Percentiles rank a stretch among this genome's conserved stretches.
These are phyloP conservation scores for Shiraia sp. DNA, from an alignment of 2,329 filamentous ascomycete species.

Conservation along the genomic window DNA sequence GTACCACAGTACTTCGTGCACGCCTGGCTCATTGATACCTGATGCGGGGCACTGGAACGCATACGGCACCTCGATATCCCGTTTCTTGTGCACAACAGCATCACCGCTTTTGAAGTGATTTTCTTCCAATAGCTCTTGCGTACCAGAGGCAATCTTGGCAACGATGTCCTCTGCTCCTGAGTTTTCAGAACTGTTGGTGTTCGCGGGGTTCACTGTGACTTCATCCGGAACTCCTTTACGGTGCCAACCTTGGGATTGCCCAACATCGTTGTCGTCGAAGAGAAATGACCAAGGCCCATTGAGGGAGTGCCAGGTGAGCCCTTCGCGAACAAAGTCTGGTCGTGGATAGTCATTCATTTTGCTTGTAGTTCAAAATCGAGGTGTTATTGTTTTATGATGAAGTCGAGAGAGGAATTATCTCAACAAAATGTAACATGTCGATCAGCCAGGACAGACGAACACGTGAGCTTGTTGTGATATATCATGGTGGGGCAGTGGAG, in stretches of 20 bases:
- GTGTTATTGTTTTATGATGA: not conserved
- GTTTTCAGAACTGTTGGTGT: slow-evolving; percentile 20
- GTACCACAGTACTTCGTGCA: slow-evolving; percentile 72
- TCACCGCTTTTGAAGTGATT: slow-evolving; percentile 45
- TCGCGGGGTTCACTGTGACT: slow-evolving; percentile 31
- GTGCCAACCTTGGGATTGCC: slow-evolving; percentile 59
- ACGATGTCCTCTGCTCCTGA: slow-evolving; percentile 45
- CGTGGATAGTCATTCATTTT: slow-evolving; percentile 57
- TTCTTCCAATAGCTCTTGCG: slow-evolving; percentile 52
- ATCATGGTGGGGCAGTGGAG: slow-evolving; percentile 1
- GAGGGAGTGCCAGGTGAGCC: slow-evolving; percentile 62
- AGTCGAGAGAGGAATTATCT: not conserved
- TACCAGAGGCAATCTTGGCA: slow-evolving; percentile 55
- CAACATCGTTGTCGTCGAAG: slow-evolving; percentile 67
- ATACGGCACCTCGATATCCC: slow-evolving; percentile 65
- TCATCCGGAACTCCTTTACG: slow-evolving; percentile 54
- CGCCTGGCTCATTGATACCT: slow-evolving; percentile 63
- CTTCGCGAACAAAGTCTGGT: slow-evolving; percentile 64
- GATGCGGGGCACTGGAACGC: slow-evolving; percentile 68
- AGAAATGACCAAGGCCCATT: slow-evolving; percentile 67
- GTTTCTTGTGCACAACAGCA: slow-evolving; percentile 48
- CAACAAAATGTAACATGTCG: not conserved
- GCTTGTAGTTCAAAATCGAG: not conserved
- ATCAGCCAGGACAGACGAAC: not conserved
- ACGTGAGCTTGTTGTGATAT: not conserved